Percentiles rank a stretch among this genome's conserved stretches.
Conservation (phyloP, 306 rosid genomes). For the Cotoneaster glaucophyllus region DNA sequence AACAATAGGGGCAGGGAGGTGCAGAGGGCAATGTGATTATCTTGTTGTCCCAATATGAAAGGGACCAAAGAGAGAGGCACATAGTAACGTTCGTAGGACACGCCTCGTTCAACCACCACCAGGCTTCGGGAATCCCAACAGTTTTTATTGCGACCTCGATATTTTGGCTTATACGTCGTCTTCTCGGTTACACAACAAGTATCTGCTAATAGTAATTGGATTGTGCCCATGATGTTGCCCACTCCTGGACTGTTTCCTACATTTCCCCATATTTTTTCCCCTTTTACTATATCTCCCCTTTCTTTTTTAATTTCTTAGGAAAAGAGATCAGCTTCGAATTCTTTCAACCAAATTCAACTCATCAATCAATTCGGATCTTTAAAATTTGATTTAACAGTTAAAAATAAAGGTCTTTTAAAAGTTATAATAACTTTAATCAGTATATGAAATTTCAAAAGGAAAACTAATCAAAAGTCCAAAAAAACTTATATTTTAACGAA, state of each 20-base stretch:
- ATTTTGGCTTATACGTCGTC: conserved; percentile 24
- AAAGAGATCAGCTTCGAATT: no score
- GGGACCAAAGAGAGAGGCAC: conserved; percentile 21
- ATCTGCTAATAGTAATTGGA: background rate
- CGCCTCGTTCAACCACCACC: conserved; percentile 26
- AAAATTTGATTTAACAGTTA: no score
- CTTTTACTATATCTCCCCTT: background rate
- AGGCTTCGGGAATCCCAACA: conserved; percentile 24
- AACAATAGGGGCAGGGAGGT: background rate
- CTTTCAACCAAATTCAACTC: no score
- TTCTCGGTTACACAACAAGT: conserved; percentile 11
- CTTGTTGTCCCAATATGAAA: conserved; percentile 20
- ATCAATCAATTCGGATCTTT: no score
- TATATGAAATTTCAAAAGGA: no score
- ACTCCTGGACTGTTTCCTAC: conserved; percentile 18
- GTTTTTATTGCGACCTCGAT: background rate
- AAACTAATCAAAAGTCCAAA: no score
- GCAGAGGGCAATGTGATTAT: background rate
- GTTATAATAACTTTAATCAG: no score
- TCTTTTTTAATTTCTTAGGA: no score
- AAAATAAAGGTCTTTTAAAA: no score
- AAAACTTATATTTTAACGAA: no score
- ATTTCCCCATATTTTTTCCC: background rate
- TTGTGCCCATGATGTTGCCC: background rate
- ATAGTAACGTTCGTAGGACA: conserved; percentile 25